Evolutionary conservation across 2,329 filamentous ascomycete genomes (phyloP).

Genomic region (Onygenales sp.): DNA sequence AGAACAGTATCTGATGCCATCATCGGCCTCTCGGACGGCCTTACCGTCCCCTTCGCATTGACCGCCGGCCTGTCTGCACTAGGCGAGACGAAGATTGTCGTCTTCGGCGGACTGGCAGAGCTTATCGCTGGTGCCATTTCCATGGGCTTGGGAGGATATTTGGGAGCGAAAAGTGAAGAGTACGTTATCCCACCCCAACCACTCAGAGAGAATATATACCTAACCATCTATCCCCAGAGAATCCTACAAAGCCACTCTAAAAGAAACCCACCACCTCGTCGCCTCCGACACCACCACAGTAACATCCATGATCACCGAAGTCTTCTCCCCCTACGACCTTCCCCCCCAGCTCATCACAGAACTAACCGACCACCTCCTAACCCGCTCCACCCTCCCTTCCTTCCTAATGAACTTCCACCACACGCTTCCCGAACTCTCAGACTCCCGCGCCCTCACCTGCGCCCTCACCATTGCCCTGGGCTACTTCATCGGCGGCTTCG

Average conservation of each 20-base stretch:
- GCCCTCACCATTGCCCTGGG: conserved; percentile 31
- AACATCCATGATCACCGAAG: conserved; percentile 24
- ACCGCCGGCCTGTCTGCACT: conserved; percentile 58
- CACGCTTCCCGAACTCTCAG: conserved; percentile 28
- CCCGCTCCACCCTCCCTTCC: conserved; percentile 26
- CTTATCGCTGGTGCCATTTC: conserved; percentile 66
- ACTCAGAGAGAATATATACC: neutral
- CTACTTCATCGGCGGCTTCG: conserved; percentile 35
- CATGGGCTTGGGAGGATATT: conserved; percentile 67
- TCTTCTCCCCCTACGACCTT: conserved; percentile 31
- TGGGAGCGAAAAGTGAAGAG: conserved; percentile 48
- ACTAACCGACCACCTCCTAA: conserved; percentile 26
- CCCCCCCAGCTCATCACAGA: conserved; percentile 25
- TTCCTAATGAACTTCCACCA: conserved; percentile 36
- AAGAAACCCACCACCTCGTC: conserved; percentile 25
- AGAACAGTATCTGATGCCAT: conserved; percentile 49
- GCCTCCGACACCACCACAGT: conserved; percentile 21
- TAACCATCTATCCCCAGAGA: conserved; percentile 16
- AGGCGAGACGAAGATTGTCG: conserved; percentile 56
- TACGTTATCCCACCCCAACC: conserved; percentile 12
- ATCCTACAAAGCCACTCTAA: conserved; percentile 30
- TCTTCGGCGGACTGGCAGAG: conserved; percentile 65
- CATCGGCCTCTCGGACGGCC: conserved; percentile 67
- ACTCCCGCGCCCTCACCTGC: conserved; percentile 27
- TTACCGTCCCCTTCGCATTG: conserved; percentile 71